Evolutionary conservation across 2,329 filamentous ascomycete species (phyloP).

Genomic region (Scedosporium dehoogii): DNA sequence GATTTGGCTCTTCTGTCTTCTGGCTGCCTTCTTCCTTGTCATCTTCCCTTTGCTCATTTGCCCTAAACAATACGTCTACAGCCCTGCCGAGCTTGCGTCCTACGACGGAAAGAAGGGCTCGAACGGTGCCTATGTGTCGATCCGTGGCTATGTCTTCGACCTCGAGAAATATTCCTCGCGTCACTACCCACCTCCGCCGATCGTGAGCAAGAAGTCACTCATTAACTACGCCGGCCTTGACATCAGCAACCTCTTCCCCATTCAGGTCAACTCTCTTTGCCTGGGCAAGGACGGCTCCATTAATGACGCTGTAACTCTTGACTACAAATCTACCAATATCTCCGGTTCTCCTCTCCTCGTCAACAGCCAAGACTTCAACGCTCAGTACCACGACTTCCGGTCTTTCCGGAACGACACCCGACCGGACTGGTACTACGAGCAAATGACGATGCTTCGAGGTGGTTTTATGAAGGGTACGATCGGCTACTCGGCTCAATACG

Average conservation of each 20-base stretch:
- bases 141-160: slow-evolving; percentile 85
- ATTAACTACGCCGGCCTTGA: slow-evolving; percentile 80
- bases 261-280: slow-evolving; percentile 90
- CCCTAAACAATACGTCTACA: slow-evolving; percentile 83
- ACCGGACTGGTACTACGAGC: slow-evolving; percentile 86
- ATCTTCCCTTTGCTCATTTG: slow-evolving; percentile 82
- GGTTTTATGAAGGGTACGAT: slow-evolving; percentile 81
- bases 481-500: slow-evolving; percentile 70
- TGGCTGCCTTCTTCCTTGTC: slow-evolving; percentile 82
- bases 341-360: slow-evolving; percentile 57
- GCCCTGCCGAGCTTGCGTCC: slow-evolving; percentile 60
- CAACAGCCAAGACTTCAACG: slow-evolving; percentile 59
- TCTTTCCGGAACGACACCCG: slow-evolving; percentile 71
- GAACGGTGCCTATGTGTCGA: slow-evolving; percentile 58
- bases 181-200: slow-evolving; percentile 61
- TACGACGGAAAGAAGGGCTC: slow-evolving; percentile 62
- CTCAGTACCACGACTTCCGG: slow-evolving; percentile 87
- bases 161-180: slow-evolving; percentile 60
- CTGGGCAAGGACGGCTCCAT: slow-evolving; percentile 58
- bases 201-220: slow-evolving; percentile 49
- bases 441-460: slow-evolving; percentile 66
- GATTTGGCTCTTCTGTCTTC: slow-evolving; percentile 78
- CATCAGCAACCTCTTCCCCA: slow-evolving; percentile 79
- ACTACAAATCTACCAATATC: slow-evolving; percentile 71
- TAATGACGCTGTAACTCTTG: slow-evolving; percentile 67